Evolutionary conservation across 768 basidiomycete species (phyloP).

Genomic region (Melanogaster broomeanus): DNA sequence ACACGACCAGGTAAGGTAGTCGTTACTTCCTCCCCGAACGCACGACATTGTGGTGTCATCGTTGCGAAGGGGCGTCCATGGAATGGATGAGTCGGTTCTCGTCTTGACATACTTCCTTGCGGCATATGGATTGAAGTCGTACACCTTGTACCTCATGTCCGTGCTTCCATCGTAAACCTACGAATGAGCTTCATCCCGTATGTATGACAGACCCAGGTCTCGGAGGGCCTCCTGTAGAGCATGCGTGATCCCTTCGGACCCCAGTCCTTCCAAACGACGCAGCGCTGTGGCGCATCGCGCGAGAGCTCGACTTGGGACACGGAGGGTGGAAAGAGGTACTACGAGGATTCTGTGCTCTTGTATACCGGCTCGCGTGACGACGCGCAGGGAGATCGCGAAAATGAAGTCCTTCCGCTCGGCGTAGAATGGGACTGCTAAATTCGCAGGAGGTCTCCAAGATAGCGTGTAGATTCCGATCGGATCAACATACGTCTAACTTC

Average conservation of each 20-base stretch:
- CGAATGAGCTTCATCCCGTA: conserved; percentile 36
- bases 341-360: conserved; percentile 25
- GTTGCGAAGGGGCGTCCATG: conserved; percentile 21
- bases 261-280: conserved; percentile 33
- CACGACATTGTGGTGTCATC: conserved; percentile 6
- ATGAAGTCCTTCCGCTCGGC: conserved; percentile 29
- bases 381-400: conserved; percentile 30
- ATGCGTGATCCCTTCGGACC: conserved; percentile 33
- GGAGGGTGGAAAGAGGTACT: conserved; percentile 32
- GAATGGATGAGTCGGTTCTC: conserved; percentile 4
- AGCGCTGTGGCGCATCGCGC: not conserved
- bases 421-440: conserved; percentile 19
- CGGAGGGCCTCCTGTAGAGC: conserved; percentile 25
- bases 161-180: conserved; percentile 21
- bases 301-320: conserved; percentile 23
- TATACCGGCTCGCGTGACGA: conserved; percentile 1
- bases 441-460: conserved; percentile 20
- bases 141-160: conserved; percentile 21
- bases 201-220: conserved; percentile 37
- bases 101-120: conserved; percentile 14
- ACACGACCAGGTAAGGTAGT: conserved; percentile 34
- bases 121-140: conserved; percentile 36
- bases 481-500: conserved; percentile 23
- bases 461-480: conserved; percentile 36
- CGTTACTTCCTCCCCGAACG: conserved; percentile 23